These are phyloP conservation scores for Ogataea wickerhamii DNA, from an alignment of 805 yeast species.

Conservation along the genomic window DNA sequence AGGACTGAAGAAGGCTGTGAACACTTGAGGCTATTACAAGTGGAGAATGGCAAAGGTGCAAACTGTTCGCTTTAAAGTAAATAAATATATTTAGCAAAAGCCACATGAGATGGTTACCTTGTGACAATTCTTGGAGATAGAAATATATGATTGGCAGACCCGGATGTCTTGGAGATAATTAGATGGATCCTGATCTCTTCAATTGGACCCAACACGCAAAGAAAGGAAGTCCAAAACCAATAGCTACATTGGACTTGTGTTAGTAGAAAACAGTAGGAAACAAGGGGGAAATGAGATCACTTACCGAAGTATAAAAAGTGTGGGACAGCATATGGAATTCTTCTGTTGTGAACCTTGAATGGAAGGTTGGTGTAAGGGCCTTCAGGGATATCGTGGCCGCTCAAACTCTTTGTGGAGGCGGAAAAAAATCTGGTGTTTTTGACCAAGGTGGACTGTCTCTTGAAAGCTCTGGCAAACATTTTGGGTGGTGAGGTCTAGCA, in stretches of 20 bases:
- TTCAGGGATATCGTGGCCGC: conserved; percentile 50
- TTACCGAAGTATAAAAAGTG: conserved; percentile 77
- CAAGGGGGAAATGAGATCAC: conserved; percentile 14
- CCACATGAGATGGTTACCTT: not conserved
- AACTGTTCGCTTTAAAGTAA: conserved; percentile 1
- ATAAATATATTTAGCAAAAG: not conserved
- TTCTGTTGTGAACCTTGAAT: conserved; percentile 90
- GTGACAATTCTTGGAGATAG: too few relatives aligned
- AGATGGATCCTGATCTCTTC: conserved; percentile 74
- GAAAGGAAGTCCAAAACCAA: conserved; percentile 76
- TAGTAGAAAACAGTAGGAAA: not conserved
- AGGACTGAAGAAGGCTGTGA: conserved; percentile 25
- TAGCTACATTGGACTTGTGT: conserved; percentile 22
- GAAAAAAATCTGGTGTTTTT: conserved; percentile 45
- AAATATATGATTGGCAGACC: too few relatives aligned
- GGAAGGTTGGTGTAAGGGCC: conserved; percentile 94
- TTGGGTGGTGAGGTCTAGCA: conserved; percentile 1
- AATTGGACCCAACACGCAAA: conserved; percentile 74
- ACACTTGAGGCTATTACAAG: not conserved
- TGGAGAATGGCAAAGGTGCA: not conserved
- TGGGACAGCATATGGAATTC: conserved; percentile 78
- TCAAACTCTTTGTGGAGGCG: conserved; percentile 44
- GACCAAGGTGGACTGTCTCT: conserved; percentile 23
- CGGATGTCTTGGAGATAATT: too few relatives aligned
- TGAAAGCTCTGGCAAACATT: conserved; percentile 31